Conservation (phyloP, 495 filamentous ascomycete genomes). For the Hyaloscypha finlandica region DNA sequence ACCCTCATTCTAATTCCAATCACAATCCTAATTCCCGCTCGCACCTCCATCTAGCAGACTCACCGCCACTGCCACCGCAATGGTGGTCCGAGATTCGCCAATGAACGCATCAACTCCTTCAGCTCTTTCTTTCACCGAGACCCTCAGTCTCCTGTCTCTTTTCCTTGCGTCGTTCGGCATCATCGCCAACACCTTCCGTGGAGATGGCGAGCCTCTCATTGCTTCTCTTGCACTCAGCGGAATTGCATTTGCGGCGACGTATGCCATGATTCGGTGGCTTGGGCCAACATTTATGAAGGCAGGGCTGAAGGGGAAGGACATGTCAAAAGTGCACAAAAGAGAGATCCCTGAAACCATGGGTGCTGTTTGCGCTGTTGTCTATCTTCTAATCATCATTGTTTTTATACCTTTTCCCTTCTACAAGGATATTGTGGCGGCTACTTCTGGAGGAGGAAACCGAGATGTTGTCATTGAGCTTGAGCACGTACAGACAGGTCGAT, state of each 20-base stretch:
- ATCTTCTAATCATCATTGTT: constrained; percentile 79
- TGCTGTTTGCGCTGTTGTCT: constrained; percentile 90
- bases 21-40: not conserved
- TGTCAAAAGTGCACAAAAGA: constrained; percentile 73
- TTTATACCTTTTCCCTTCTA: constrained; percentile 98
- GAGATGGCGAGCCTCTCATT: constrained; percentile 85
- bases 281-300: constrained; percentile 85
- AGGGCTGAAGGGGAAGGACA: constrained; percentile 87
- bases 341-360: constrained; percentile 97
- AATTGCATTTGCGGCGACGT: constrained; percentile 77
- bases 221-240: constrained; percentile 85
- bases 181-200: constrained; percentile 77
- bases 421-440: constrained; percentile 95
- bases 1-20: not conserved
- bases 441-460: constrained; percentile 88
- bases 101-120: constrained; percentile 33
- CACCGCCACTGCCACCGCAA: not conserved
- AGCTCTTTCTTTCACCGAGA: constrained; percentile 65
- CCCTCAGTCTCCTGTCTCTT: constrained; percentile 67
- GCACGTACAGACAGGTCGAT: constrained; percentile 65
- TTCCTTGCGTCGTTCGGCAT: constrained; percentile 70
- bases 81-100: constrained; percentile 6
- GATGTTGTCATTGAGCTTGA: constrained; percentile 72
- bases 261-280: constrained; percentile 91
- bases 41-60: not conserved